phyloP scores from a whole-genome alignment of 306 rosid genomes.

The Inga laurina region DNA sequence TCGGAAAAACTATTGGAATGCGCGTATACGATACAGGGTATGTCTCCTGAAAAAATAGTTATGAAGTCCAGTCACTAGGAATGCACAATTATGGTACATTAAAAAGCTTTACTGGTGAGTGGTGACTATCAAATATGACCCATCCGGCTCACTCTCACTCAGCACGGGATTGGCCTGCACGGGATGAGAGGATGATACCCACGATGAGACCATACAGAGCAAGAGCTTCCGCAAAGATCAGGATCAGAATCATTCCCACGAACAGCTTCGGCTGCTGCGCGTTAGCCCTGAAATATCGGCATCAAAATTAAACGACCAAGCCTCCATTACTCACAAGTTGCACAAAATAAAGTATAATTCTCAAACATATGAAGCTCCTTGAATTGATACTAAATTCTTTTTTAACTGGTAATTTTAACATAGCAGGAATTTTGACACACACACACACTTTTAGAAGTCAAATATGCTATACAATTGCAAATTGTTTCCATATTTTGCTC shows the following conservation, averaged over 20 bases:
- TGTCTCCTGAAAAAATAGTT: conserved; percentile 27
- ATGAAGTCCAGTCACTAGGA: background rate
- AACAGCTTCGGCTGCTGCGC: conserved; percentile 91
- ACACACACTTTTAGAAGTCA: background rate
- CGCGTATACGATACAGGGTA: background rate
- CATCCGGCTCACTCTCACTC: conserved; percentile 38
- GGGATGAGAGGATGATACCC: conserved; percentile 84
- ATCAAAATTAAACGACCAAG: background rate
- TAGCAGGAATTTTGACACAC: background rate
- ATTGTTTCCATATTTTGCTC: background rate
- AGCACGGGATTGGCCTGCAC: conserved; percentile 81
- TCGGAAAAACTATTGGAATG: conserved; percentile 1
- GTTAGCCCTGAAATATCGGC: conserved; percentile 56
- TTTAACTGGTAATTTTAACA: background rate
- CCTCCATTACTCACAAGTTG: background rate
- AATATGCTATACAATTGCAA: background rate
- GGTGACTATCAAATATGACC: conserved; percentile 9
- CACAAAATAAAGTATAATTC: background rate
- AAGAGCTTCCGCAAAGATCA: conserved; percentile 80
- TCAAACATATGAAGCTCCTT: background rate
- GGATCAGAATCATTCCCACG: conserved; percentile 81
- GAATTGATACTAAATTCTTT: background rate
- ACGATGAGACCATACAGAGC: conserved; percentile 85
- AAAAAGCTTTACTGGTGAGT: background rate
- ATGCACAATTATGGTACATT: conserved; percentile 20